Base-by-base conservation (phyloP, 805 yeast genomes). In the Wickerhamia fluorescens region DNA sequence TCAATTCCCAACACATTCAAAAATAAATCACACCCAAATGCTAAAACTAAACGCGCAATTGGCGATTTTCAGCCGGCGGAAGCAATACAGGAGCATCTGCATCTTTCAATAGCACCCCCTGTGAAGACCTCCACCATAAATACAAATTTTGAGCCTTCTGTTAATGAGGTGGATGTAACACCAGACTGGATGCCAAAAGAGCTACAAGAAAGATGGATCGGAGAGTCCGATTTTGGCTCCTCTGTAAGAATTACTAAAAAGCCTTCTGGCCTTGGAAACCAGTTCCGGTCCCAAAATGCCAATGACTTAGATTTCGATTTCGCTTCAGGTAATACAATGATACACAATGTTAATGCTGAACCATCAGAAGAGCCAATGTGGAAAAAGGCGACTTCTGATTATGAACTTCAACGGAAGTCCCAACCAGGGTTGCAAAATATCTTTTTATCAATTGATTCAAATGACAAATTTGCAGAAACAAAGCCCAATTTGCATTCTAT, bases 161-260 rank as follows among this genome's bases (percentile, higher is more conserved):
- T 35, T 14, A 28, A 39, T 16, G 30, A 33, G 7, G 10, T 10
- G 20, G 20, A 18, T 10, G 20, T 8, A 8, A 61, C 68, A 3
- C 67, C 67, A 1, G 54, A 51, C 20, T 62, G 68, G 69, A 62
- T 63, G 67, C 68, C 68, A 0, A 34, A 52, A 8, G 65, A 47
- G 21, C 50, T 63, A 30, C 47, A 44, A 16, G 62, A 53, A 5
- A 51, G 49, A 30, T 62, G 68, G 67, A 42, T 35, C 10, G 36
- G 41, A 9, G 24, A 30, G 21, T 21, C 28, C 4, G 51, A 45
- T 22, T 42, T 48, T 23, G 32, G 35, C n/a, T 47, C 53, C 7
- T 47, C 53, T 5, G 56, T 53, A 2, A 36, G 52, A 33, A 45
- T 49, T 11, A 44, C 47, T 8, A 41, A 37, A 27, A 38, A 34